Evolutionary conservation across 2,329 filamentous ascomycete genomes (phyloP), one percentile per base, ranked within the genome.

Genomic region (Beauveria sp.): DNA sequence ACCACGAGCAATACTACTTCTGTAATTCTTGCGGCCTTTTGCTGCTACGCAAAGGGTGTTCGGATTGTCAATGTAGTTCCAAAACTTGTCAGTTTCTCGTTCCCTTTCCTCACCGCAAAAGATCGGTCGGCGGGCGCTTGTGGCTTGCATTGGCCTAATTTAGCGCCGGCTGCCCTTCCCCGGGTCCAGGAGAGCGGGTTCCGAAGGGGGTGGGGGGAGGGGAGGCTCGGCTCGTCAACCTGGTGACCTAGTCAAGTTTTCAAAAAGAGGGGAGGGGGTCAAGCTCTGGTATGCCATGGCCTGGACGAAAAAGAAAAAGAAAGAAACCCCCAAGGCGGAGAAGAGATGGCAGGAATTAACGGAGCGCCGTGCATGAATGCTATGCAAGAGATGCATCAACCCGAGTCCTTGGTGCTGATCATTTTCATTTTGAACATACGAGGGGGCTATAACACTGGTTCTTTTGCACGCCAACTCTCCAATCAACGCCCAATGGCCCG

Each of bases 151-250:
- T n/a, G 45, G 12, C 26, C 55, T 34, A 34, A 5, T 14, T 12
- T 58, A 42, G 55, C 55, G 31, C 55, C 55, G 45, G 55, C 22
- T 42, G 28, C 45, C 55, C 34, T 58, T 50, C 55, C 55, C 55
- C 45, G 55, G 45, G 22, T 26, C 55, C 45, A 58, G 55, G 55
- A 58, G n/a, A 50, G 55, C 55, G 55, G 55, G 55, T 50, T 58
- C 31, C 31, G 26, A 34, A 46, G 55, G 43, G 31, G 31, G 31
- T 12, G 10, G 31, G 31, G 31, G 31, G 12, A 34, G 31, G 31
- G 12, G 12, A 14, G 31, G 31, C 31, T 14, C 31, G 54, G 43
- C 54, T 55, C 40, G 20, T 38, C 38, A 55, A 43, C 34, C 38
- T 22, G 53, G 43, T 57, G 54, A 57, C 54, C 54, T 49, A 22